Percentiles rank a stretch among this genome's conserved stretches.
phyloP scores from a whole-genome alignment of 75 land plant species.

The Pseudotsuga menziesii region DNA sequence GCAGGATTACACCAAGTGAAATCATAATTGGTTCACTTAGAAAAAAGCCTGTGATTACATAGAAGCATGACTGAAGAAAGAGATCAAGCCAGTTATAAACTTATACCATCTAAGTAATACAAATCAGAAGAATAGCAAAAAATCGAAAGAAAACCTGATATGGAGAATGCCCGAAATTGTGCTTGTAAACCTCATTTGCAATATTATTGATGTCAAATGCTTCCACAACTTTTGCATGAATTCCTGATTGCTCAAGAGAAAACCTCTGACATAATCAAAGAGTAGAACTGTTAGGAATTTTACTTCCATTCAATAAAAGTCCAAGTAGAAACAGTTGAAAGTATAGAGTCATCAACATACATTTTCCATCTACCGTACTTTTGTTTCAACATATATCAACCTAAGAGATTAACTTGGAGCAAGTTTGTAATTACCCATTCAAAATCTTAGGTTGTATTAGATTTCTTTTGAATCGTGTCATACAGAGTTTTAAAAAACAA shows the following conservation, averaged over 20 bases:
- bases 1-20: background rate
- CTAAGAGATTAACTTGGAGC: background rate
- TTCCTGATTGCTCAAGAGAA: slow-evolving; percentile 50
- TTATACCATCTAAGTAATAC: background rate
- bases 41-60: background rate
- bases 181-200: slow-evolving; percentile 89
- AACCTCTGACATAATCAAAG: slow-evolving; percentile 53
- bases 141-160: slow-evolving; percentile 52
- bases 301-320: background rate
- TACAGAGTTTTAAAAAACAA: no score
- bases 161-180: slow-evolving; percentile 90
- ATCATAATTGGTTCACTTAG: background rate
- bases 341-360: background rate
- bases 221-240: slow-evolving; percentile 58
- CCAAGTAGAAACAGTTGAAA: background rate
- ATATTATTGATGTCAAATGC: slow-evolving; percentile 91
- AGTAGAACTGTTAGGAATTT: background rate
- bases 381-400: background rate
- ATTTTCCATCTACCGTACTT: background rate
- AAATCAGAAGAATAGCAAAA: background rate
- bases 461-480: no score
- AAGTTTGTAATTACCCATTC: background rate
- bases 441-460: no score
- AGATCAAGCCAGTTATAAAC: background rate
- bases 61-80: background rate